These are phyloP conservation scores for Trichoderma atrobrunneum DNA, from an alignment of 2,329 filamentous ascomycete genomes.

Conservation along the genomic window DNA sequence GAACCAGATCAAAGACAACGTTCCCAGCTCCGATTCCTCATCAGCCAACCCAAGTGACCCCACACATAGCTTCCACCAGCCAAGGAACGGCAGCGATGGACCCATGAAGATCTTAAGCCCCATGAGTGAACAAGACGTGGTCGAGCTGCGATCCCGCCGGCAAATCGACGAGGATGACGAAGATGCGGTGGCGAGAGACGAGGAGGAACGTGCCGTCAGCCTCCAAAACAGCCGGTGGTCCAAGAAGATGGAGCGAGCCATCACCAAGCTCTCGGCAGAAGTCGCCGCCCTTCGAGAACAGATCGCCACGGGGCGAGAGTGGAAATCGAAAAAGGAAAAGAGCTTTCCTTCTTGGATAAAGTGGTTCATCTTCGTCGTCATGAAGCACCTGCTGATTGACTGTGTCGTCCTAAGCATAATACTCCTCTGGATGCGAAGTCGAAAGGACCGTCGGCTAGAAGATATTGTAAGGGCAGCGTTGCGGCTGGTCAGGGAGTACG, in stretches of 20 bases:
- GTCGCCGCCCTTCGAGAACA: slow-evolving; percentile 90
- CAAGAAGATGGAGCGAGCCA: slow-evolving; percentile 75
- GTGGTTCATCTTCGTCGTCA: slow-evolving; percentile 65
- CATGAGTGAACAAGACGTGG: slow-evolving; percentile 79
- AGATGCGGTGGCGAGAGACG: slow-evolving; percentile 35
- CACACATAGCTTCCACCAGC: slow-evolving; percentile 45
- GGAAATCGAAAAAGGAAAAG: slow-evolving; percentile 62
- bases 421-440: slow-evolving; percentile 68
- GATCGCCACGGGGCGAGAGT: slow-evolving; percentile 72
- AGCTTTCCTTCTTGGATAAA: slow-evolving; percentile 67
- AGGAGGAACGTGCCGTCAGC: slow-evolving; percentile 25
- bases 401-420: slow-evolving; percentile 62
- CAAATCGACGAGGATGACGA: slow-evolving; percentile 47
- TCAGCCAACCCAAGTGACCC: slow-evolving; percentile 47
- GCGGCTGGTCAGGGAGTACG: slow-evolving; percentile 55
- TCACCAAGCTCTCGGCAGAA: slow-evolving; percentile 88
- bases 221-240: slow-evolving; percentile 60
- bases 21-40: slow-evolving; percentile 60
- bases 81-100: slow-evolving; percentile 48
- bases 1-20: slow-evolving; percentile 94
- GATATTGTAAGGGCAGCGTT: slow-evolving; percentile 68
- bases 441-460: slow-evolving; percentile 69
- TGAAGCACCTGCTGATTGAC: slow-evolving; percentile 75
- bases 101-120: slow-evolving; percentile 74
- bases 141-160: slow-evolving; percentile 53